Conservation (phyloP, 768 basidiomycete species). For the Amyloporia xantha region DNA sequence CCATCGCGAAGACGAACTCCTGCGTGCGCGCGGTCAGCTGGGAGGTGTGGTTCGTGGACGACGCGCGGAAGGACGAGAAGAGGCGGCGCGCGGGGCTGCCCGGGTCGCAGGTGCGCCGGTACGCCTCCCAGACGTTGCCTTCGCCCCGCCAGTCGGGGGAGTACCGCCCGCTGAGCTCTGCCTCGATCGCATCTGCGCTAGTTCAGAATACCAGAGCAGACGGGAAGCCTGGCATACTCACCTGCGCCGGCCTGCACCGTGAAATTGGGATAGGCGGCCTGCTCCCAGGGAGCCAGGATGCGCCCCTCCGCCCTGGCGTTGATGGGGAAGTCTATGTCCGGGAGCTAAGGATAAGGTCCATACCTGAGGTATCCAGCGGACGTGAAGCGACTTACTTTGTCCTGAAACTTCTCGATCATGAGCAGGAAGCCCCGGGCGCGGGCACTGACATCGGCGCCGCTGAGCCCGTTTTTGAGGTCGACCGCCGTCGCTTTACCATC, state of each 20-base stretch:
- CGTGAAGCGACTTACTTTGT: slow-evolving; percentile 37
- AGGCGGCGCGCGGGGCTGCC: slow-evolving; percentile 74
- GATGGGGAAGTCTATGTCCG: slow-evolving; percentile 92
- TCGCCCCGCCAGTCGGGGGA: slow-evolving; percentile 78
- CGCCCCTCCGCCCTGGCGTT: slow-evolving; percentile 93
- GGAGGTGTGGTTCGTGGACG: slow-evolving; percentile 28
- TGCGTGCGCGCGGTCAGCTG: slow-evolving; percentile 26
- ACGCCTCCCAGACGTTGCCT: slow-evolving; percentile 91
- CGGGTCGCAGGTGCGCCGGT: slow-evolving; percentile 85
- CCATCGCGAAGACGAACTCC: slow-evolving; percentile 58
- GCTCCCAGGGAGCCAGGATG: slow-evolving; percentile 90
- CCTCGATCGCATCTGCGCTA: slow-evolving; percentile 39
- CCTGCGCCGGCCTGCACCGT: slow-evolving; percentile 31
- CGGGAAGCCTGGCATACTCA: slow-evolving; percentile 8
- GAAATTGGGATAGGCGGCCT: slow-evolving; percentile 63
- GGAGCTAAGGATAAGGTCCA: slow-evolving; percentile 44
- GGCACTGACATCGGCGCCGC: slow-evolving; percentile 65
- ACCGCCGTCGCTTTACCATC: slow-evolving; percentile 55
- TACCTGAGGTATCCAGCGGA: not conserved
- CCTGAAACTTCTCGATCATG: slow-evolving; percentile 68
- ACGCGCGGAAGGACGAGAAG: slow-evolving; percentile 65
- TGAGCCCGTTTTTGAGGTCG: slow-evolving; percentile 48
- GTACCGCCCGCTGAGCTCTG: slow-evolving; percentile 37
- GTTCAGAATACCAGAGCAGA: too few relatives aligned
- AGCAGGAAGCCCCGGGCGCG: slow-evolving; percentile 70